These are phyloP conservation scores for Halocafeteria seosinensis DNA, from an alignment of 108 stramenopile species.

Conservation along the genomic window DNA sequence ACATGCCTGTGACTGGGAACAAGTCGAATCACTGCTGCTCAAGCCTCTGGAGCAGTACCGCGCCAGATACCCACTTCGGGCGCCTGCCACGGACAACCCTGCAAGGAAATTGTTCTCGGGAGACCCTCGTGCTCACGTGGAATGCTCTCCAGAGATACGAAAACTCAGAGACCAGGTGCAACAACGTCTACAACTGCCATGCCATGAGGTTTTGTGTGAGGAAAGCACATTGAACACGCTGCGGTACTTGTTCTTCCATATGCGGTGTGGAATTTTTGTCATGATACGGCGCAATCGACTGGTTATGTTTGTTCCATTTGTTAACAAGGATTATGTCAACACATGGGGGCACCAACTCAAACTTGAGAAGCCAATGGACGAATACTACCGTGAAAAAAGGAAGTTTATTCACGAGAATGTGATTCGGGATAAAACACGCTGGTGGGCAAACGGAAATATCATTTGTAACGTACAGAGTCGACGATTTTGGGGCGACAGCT, in stretches of 20 bases:
- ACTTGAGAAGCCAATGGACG: conserved; percentile 53
- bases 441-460: conserved; percentile 99
- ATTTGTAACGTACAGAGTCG: conserved; percentile 85
- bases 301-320: conserved; percentile 72
- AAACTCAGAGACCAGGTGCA: not conserved
- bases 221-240: conserved; percentile 39
- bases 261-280: conserved; percentile 96
- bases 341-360: conserved; percentile 58
- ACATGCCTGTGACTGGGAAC: not conserved
- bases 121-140: no score
- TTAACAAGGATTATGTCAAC: conserved; percentile 71
- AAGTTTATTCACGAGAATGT: conserved; percentile 61
- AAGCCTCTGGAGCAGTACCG: not conserved
- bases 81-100: not conserved
- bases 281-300: conserved; percentile 70
- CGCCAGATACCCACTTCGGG: not conserved
- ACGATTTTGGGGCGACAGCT: conserved; percentile 91
- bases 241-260: conserved; percentile 87
- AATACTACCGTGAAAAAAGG: conserved; percentile 62
- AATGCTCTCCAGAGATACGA: no score
- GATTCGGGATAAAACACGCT: conserved; percentile 50
- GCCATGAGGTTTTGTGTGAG: conserved; percentile 16
- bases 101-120: not conserved
- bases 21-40: not conserved
- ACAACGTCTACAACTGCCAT: conserved; percentile 20